Evolutionary conservation across 2,329 filamentous ascomycete genomes (phyloP), one percentile per base, ranked within the genome.

Genomic region (Diaporthe nobilis): DNA sequence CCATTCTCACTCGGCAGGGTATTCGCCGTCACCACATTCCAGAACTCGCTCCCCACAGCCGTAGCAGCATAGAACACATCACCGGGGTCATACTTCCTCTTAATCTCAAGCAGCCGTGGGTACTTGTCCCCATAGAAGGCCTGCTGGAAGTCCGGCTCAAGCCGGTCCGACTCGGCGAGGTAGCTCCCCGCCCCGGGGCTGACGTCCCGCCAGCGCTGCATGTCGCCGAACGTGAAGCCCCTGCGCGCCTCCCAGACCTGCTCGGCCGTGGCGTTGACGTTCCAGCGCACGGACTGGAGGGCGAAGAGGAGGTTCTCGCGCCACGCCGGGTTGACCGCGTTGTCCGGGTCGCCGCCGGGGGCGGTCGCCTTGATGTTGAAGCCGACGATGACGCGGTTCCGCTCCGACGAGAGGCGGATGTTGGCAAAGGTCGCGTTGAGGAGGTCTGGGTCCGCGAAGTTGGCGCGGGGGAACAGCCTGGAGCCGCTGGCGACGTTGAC

Each of bases 271-370:
- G 53, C 67, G 37, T 72, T 61, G 31, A 42, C 31, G 22, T 4
- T n/a, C 73, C 73, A 75, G 3, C 37, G 25, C 17, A 60, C 55
- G 5, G 67, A 34, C 81, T 85, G 85, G 57, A 86, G 80, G 3
- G 84, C 79, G 78, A 83, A 85, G 78, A 85, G 79, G 1, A 83
- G 79, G 2, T 86, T 83, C 8, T 83, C 81, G 57, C 88, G 83
- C 88, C 88, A 90, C 1, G 87, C 88, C 5, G 88, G 86, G 78
- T 87, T 87, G 53, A 88, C 83, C 8, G 86, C 84, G 20, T 85
- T 87, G 65, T 84, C 83, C 79, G 80, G 77, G 83, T 68, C 6
- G 49, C 13, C 65, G 2, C 31, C 44, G 1, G 3, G 80, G 78
- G 31, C 28, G 13, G n/a, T 28, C 8, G 65, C 65, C 65, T 70